Percentiles rank a stretch among this genome's conserved stretches.
Evolutionary conservation across 2,329 filamentous ascomycete genomes (phyloP).

Genomic region (Escovopsis sp.): DNA sequence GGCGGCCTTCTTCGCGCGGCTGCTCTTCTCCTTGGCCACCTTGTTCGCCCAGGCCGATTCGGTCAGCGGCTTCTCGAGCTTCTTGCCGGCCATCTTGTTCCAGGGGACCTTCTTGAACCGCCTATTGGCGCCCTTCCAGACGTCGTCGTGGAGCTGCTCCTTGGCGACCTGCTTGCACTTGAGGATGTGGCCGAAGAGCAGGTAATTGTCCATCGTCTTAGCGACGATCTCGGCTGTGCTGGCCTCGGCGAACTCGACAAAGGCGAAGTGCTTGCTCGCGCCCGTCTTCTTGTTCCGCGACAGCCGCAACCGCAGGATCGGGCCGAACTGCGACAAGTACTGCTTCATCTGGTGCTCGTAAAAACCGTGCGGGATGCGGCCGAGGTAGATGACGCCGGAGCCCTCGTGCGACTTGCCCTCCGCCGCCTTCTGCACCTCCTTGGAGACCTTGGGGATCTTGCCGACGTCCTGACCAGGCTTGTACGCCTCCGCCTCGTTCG

Average conservation of each 20-base stretch:
- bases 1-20: constrained; percentile 52
- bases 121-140: constrained; percentile 83
- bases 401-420: constrained; percentile 29
- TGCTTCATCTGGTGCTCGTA: constrained; percentile 90
- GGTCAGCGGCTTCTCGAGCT: constrained; percentile 57
- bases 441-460: constrained; percentile 34
- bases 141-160: constrained; percentile 61
- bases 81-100: constrained; percentile 69
- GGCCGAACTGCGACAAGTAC: constrained; percentile 89
- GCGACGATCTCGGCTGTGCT: constrained; percentile 73
- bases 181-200: constrained; percentile 86
- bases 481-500: constrained; percentile 22
- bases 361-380: constrained; percentile 84
- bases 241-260: constrained; percentile 78
- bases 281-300: constrained; percentile 89
- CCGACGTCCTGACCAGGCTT: constrained; percentile 36
- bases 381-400: constrained; percentile 77
- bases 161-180: constrained; percentile 69
- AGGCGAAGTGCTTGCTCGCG: constrained; percentile 83
- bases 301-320: constrained; percentile 62
- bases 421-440: constrained; percentile 29
- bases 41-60: constrained; percentile 67
- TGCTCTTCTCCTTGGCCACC: constrained; percentile 57
- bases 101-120: constrained; percentile 81
- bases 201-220: constrained; percentile 95